phyloP scores from a whole-genome alignment of 768 basidiomycete genomes.

The Cystofilobasidium bisporidii region DNA sequence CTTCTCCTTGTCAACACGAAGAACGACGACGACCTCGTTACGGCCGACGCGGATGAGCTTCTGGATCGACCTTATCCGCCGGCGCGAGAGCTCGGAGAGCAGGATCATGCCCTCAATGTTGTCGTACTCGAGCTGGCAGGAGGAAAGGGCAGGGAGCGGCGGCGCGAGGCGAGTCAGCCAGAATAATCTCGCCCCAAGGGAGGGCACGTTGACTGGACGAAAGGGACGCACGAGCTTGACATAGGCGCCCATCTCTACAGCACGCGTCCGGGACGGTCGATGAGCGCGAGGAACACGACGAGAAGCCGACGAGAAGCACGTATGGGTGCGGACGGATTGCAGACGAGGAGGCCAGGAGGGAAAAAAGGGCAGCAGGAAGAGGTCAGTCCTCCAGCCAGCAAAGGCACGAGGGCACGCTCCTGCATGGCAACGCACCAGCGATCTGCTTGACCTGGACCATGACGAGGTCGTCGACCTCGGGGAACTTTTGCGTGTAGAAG shows the following conservation, averaged over 20 bases:
- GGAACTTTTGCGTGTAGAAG: conserved; percentile 86
- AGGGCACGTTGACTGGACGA: too few species aligned
- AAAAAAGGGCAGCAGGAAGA: too few species aligned
- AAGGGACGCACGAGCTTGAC: conserved; percentile 75
- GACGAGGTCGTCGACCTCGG: conserved; percentile 94
- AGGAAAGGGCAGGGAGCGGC: background rate
- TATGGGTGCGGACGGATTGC: too few species aligned
- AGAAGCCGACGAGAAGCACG: too few species aligned
- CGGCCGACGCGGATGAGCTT: conserved; percentile 95
- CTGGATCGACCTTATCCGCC: conserved; percentile 94
- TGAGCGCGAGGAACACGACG: too few species aligned
- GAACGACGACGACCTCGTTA: conserved; percentile 96
- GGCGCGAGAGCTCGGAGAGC: conserved; percentile 89
- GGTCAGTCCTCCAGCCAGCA: too few species aligned
- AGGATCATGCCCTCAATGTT: conserved; percentile 99
- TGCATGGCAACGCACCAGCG: conserved; percentile 7
- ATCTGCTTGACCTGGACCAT: conserved; percentile 99
- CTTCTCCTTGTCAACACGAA: conserved; percentile 98
- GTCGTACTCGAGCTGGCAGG: conserved; percentile 82
- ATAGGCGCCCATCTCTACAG: conserved; percentile 96
- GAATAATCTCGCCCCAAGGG: too few species aligned
- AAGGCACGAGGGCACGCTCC: too few species aligned
- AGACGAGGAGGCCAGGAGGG: too few species aligned
- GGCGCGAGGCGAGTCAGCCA: too few species aligned
- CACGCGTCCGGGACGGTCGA: background rate